A percentile compares a stretch with the other conserved stretches of the same genome.
phyloP scores from a whole-genome alignment of 257 asterid species.

The Solanum corneliomulleri region DNA sequence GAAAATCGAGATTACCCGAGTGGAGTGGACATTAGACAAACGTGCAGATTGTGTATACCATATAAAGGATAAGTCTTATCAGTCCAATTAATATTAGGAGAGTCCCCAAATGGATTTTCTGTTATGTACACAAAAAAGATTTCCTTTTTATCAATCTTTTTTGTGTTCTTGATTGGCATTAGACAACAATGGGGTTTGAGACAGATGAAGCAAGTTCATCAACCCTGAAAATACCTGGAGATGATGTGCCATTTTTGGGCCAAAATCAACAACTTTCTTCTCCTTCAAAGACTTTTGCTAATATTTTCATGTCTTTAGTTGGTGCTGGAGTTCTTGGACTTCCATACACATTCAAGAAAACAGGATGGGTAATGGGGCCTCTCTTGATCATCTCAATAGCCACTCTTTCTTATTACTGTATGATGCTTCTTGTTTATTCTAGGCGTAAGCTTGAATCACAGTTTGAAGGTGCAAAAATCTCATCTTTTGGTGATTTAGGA shows the following conservation, averaged over 20 bases:
- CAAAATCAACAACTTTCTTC: background rate
- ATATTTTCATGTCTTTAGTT: conserved; percentile 8
- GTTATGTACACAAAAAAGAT: background rate
- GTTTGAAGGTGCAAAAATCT: background rate
- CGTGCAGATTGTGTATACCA: background rate
- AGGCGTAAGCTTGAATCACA: conserved; percentile 3
- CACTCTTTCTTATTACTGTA: background rate
- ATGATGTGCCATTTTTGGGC: conserved; percentile 50
- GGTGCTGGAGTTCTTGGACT: conserved; percentile 14
- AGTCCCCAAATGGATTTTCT: background rate
- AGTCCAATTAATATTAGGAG: background rate
- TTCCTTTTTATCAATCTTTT: background rate
- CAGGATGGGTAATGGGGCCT: conserved; percentile 7
- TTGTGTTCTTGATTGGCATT: background rate
- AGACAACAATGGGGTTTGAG: background rate
- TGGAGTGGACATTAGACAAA: background rate
- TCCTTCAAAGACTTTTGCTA: conserved; percentile 2
- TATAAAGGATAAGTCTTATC: background rate
- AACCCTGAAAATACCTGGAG: conserved; percentile 35
- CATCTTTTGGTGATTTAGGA: conserved; percentile 15
- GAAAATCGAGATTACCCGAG: background rate
- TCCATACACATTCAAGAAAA: conserved; percentile 6
- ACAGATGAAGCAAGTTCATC: conserved; percentile 41
- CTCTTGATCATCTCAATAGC: conserved; percentile 7
- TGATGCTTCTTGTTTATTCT: conserved; percentile 9